A percentile compares a stretch with the other conserved stretches of the same genome.
Conservation (phyloP, 371 early-diverging fungal genomes). For the Mortierella sp. region DNA sequence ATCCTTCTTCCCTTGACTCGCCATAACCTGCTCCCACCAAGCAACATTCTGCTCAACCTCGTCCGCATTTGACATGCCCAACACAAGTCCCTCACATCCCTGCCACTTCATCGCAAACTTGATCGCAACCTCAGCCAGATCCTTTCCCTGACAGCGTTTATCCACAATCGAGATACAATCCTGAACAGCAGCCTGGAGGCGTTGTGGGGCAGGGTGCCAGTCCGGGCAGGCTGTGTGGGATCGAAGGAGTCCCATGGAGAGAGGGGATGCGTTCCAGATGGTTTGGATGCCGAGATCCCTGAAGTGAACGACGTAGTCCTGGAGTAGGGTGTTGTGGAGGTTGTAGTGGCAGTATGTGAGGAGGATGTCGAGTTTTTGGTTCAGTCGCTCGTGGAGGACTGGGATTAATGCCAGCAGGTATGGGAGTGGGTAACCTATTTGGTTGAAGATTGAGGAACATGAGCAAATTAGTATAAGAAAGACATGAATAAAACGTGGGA, state of each 20-base stretch:
- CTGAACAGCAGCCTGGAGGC: constrained; percentile 68
- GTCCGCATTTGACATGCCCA: constrained; percentile 74
- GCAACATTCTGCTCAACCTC: constrained; percentile 73
- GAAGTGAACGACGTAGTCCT: constrained; percentile 68
- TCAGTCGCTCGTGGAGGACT: constrained; percentile 68
- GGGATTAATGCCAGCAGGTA: constrained; percentile 75
- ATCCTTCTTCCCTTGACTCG: neutral
- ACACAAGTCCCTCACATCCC: constrained; percentile 69
- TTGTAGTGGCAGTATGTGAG: constrained; percentile 84
- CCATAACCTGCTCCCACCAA: constrained; percentile 58
- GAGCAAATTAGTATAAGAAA: neutral
- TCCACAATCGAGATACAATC: constrained; percentile 59
- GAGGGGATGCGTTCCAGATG: constrained; percentile 81
- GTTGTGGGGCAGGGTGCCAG: constrained; percentile 83
- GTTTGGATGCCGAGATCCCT: constrained; percentile 65
- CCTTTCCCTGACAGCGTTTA: constrained; percentile 56
- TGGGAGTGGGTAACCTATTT: constrained; percentile 76
- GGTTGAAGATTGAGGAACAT: neutral
- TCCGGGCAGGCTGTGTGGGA: constrained; percentile 67
- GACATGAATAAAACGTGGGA: neutral
- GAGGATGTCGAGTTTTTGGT: constrained; percentile 76
- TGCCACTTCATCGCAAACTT: constrained; percentile 72
- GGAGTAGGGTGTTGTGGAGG: constrained; percentile 75
- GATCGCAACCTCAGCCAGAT: constrained; percentile 75
- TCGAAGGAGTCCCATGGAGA: constrained; percentile 83